phyloP scores from a whole-genome alignment of 176 grass and related monocot genomes.

The Poa pratensis region DNA sequence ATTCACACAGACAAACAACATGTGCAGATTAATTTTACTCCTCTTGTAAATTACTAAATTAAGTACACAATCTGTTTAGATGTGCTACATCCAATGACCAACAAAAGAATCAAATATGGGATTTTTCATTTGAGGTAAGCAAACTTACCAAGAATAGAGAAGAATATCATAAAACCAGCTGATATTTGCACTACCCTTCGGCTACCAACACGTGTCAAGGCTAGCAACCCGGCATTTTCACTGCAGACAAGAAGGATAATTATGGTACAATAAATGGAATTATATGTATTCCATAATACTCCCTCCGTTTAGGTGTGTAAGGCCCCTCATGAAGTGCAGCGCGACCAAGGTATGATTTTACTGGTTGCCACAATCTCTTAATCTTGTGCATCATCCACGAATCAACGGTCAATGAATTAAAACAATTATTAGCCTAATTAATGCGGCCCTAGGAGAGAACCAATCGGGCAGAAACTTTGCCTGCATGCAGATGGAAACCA shows the following conservation, averaged over 20 bases:
- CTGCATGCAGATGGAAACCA: background rate
- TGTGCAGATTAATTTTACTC: background rate
- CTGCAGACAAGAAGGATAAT: conserved; percentile 42
- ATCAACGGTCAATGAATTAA: too few relatives aligned
- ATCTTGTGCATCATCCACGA: too few relatives aligned
- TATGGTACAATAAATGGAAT: background rate
- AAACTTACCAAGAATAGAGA: conserved; percentile 83
- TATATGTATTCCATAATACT: background rate
- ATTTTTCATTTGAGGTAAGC: background rate
- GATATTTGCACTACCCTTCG: conserved; percentile 96
- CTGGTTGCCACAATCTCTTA: too few relatives aligned
- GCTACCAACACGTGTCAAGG: conserved; percentile 93
- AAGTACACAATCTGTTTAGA: background rate
- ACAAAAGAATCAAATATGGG: background rate
- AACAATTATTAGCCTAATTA: too few relatives aligned
- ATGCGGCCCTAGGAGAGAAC: too few relatives aligned
- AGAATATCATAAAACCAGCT: conserved; percentile 99
- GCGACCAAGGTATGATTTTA: too few relatives aligned
- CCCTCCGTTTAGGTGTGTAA: too few relatives aligned
- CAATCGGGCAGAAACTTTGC: too few relatives aligned
- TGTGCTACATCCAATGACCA: conserved; percentile 3
- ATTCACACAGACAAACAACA: background rate
- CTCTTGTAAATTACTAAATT: background rate
- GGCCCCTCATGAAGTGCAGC: too few relatives aligned
- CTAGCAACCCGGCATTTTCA: conserved; percentile 96